A percentile compares a stretch with the other conserved stretches of the same genome.
phyloP scores from a whole-genome alignment of 164 flowering plant genomes.

The Annona cherimola region DNA sequence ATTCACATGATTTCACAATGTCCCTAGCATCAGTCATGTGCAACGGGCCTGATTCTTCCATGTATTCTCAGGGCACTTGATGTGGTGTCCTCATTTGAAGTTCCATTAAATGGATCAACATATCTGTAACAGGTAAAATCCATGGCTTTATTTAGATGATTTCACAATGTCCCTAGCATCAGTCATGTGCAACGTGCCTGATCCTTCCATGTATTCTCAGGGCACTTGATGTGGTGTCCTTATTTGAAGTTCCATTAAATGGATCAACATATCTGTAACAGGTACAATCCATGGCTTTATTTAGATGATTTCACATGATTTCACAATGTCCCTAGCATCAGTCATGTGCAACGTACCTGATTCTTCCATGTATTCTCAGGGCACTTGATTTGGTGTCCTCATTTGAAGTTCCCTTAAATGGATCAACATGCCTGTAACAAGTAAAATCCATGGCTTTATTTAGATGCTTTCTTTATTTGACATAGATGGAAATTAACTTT shows the following conservation, averaged over 20 bases:
- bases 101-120: constrained; percentile 30
- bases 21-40: constrained; percentile 58
- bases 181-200: constrained; percentile 50
- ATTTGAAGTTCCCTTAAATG: constrained; percentile 35
- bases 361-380: constrained; percentile 64
- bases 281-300: constrained; percentile 26
- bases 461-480: constrained; percentile 6
- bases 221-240: constrained; percentile 37
- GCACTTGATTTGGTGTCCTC: constrained; percentile 37
- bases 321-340: constrained; percentile 54
- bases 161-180: constrained; percentile 48
- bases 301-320: constrained; percentile 38
- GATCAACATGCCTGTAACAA: constrained; percentile 40
- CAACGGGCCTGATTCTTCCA: constrained; percentile 59
- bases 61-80: constrained; percentile 53
- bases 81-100: constrained; percentile 28
- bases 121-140: constrained; percentile 43
- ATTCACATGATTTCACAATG: constrained; percentile 53
- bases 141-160: neutral
- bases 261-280: constrained; percentile 37
- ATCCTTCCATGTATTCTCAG: constrained; percentile 67
- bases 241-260: constrained; percentile 33
- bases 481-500: no score
- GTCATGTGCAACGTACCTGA: constrained; percentile 45
- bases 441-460: constrained; percentile 16